Evolutionary conservation across 2,329 filamentous ascomycete genomes (phyloP).

Genomic region (Neospermospora avenae): DNA sequence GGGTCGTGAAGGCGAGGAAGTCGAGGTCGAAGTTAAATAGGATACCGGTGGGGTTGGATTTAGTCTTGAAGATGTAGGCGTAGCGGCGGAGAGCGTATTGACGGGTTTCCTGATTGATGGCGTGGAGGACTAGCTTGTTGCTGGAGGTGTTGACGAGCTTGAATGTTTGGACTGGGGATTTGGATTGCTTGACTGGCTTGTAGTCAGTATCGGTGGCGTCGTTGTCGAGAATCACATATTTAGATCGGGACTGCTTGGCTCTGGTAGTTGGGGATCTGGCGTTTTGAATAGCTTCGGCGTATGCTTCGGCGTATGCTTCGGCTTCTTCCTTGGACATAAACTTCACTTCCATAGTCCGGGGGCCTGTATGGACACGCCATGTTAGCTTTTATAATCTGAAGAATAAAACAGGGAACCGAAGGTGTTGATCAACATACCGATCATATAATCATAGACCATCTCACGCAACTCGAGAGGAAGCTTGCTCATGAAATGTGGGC

Average conservation of each 20-base stretch:
- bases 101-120: not conserved
- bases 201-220: not conserved
- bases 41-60: not conserved
- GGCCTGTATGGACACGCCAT: not conserved
- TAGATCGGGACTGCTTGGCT: not conserved
- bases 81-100: not conserved
- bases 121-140: not conserved
- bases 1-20: not conserved
- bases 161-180: not conserved
- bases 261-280: not conserved
- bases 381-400: not conserved
- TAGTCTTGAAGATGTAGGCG: not conserved
- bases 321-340: not conserved
- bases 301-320: not conserved
- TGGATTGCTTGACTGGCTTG: not conserved
- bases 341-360: not conserved
- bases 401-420: not conserved
- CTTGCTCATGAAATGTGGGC: not conserved
- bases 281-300: not conserved
- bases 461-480: not conserved
- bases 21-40: not conserved
- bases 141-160: not conserved
- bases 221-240: not conserved
- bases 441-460: not conserved
- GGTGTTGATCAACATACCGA: not conserved